phyloP scores from a whole-genome alignment of 306 rosid species.

The Inga leiocalycina region DNA sequence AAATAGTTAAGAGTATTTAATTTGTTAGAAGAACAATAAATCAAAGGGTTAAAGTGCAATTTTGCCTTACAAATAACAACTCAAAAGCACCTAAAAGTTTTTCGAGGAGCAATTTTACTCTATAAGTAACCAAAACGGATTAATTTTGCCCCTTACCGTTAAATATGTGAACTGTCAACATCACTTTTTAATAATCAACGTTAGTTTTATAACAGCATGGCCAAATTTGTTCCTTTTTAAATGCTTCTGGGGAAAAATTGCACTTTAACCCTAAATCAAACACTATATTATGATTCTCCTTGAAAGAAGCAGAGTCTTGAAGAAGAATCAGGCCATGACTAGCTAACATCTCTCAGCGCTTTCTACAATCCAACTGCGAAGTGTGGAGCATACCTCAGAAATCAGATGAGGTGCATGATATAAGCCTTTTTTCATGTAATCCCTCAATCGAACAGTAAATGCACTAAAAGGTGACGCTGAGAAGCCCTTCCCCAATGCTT shows the following conservation, averaged over 20 bases:
- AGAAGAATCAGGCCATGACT: constrained; percentile 15
- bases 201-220: too few relatives aligned
- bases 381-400: constrained; percentile 49
- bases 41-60: neutral
- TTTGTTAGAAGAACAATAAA: constrained; percentile 1
- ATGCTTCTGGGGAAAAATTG: too few relatives aligned
- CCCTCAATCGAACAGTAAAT: constrained; percentile 58
- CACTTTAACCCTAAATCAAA: too few relatives aligned
- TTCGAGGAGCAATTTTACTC: too few relatives aligned
- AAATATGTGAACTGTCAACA: too few relatives aligned
- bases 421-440: constrained; percentile 34
- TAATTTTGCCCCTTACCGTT: too few relatives aligned
- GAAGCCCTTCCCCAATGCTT: constrained; percentile 90
- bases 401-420: constrained; percentile 28
- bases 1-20: neutral
- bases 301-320: constrained; percentile 7
- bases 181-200: too few relatives aligned
- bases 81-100: too few relatives aligned
- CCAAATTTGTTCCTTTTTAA: too few relatives aligned
- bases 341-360: constrained; percentile 2
- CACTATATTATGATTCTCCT: constrained; percentile 14
- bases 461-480: constrained; percentile 85
- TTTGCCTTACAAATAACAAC: too few relatives aligned
- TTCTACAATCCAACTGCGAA: constrained; percentile 6
- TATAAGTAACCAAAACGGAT: too few relatives aligned